Percentiles rank a stretch among this genome's conserved stretches.
These are phyloP conservation scores for Bryoglossum gracile DNA, from an alignment of 495 filamentous ascomycete species.

Conservation along the genomic window DNA sequence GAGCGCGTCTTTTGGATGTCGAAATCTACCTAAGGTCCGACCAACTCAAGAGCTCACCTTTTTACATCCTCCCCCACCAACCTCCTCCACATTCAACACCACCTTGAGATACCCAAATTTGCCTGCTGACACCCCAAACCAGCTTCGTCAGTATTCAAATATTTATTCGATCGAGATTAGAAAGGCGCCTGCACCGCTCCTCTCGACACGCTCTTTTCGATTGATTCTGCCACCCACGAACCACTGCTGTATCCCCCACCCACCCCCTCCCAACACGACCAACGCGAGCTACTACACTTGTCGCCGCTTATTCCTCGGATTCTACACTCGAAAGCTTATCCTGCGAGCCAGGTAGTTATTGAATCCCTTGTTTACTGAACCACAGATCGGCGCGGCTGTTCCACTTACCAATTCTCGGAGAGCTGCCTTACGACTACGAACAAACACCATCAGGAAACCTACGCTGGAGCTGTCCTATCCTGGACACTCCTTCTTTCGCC, in stretches of 20 bases:
- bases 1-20: slow-evolving; percentile 1
- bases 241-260: background rate
- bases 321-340: background rate
- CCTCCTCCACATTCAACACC: slow-evolving; percentile 7
- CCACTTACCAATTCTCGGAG: no score
- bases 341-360: slow-evolving; percentile 5
- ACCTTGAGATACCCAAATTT: slow-evolving; percentile 5
- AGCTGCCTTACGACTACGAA: no score
- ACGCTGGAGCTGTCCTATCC: slow-evolving; percentile 18
- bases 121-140: slow-evolving; percentile 10
- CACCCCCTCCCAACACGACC: background rate
- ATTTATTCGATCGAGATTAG: slow-evolving; percentile 15
- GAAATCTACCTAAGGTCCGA: slow-evolving; percentile 3
- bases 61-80: slow-evolving; percentile 5
- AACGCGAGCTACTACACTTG: slow-evolving; percentile 3
- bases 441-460: background rate
- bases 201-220: slow-evolving; percentile 25
- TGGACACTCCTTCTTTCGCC: slow-evolving; percentile 20
- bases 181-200: slow-evolving; percentile 27
- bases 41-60: slow-evolving; percentile 6
- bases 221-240: slow-evolving; percentile 1
- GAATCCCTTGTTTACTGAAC: slow-evolving; percentile 1
- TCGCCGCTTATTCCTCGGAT: background rate
- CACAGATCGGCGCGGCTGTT: slow-evolving; percentile 5
- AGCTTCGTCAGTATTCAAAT: slow-evolving; percentile 12